These are phyloP conservation scores for Termitomyces sp. DNA, from an alignment of 768 basidiomycete genomes.

Conservation along the genomic window DNA sequence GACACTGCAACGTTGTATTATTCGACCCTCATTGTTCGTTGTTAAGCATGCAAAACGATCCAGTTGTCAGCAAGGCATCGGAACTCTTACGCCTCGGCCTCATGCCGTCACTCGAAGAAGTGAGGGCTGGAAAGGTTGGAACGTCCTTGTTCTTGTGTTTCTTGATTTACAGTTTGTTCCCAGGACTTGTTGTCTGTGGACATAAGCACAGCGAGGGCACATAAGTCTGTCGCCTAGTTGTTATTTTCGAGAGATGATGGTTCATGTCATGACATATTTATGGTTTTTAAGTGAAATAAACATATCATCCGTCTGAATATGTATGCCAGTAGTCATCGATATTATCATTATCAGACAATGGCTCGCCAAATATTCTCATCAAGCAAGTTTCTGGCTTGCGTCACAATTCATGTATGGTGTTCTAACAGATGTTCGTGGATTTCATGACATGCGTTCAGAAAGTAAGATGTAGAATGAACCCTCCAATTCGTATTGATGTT, in stretches of 20 bases:
- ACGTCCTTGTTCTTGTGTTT: background rate
- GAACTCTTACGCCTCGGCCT: constrained; percentile 72
- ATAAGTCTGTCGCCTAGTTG: background rate
- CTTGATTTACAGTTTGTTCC: background rate
- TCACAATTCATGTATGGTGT: background rate
- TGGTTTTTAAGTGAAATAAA: background rate
- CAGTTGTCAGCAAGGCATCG: constrained; percentile 69
- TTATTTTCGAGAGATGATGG: background rate
- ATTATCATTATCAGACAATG: background rate
- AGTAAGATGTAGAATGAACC: too few relatives aligned
- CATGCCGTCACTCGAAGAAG: constrained; percentile 74
- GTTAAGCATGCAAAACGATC: constrained; percentile 73
- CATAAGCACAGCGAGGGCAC: constrained; percentile 23
- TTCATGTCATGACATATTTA: background rate
- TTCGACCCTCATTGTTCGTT: background rate
- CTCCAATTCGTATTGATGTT: too few relatives aligned
- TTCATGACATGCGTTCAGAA: background rate
- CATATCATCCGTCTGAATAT: background rate
- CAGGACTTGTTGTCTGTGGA: constrained; percentile 37
- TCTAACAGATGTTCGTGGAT: background rate
- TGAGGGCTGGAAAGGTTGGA: constrained; percentile 66
- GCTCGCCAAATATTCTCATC: background rate
- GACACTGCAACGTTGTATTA: background rate
- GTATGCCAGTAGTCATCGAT: background rate
- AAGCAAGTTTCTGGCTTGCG: background rate